phyloP scores from a whole-genome alignment of 306 rosid species.

The Cucurbita moschata region DNA sequence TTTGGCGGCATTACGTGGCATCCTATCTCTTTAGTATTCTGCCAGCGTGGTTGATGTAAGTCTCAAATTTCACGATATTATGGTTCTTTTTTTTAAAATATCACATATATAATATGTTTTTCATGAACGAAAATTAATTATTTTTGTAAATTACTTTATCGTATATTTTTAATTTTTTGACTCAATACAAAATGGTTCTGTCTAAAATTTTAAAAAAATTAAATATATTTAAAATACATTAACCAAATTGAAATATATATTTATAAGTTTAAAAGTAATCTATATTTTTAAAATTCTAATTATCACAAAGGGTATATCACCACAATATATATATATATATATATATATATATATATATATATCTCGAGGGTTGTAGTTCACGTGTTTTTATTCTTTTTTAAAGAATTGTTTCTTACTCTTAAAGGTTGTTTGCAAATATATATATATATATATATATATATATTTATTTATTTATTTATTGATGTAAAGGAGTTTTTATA shows the following conservation, averaged over 20 bases:
- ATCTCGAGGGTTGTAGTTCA: background rate
- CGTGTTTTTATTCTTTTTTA: background rate
- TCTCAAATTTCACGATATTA: too few species aligned
- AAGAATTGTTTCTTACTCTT: background rate
- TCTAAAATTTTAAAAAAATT: background rate
- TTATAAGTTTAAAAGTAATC: background rate
- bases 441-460: background rate
- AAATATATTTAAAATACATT: background rate
- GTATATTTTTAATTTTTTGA: background rate
- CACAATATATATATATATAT: background rate
- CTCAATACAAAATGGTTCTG: background rate
- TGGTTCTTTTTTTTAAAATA: background rate
- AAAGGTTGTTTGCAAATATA: background rate
- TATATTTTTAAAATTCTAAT: background rate
- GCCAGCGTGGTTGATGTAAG: constrained; percentile 16
- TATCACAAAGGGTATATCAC: background rate
- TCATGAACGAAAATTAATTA: background rate
- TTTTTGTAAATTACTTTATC: background rate
- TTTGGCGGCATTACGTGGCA: constrained; percentile 18
- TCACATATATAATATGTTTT: background rate
- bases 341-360: background rate
- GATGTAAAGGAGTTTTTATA: background rate
- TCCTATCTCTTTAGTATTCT: background rate
- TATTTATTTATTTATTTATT: background rate
- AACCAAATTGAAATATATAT: background rate